Evolutionary conservation across 2,329 filamentous ascomycete species (phyloP), one percentile per base, ranked within the genome.

Genomic region (Pseudogymnoascus sp.): DNA sequence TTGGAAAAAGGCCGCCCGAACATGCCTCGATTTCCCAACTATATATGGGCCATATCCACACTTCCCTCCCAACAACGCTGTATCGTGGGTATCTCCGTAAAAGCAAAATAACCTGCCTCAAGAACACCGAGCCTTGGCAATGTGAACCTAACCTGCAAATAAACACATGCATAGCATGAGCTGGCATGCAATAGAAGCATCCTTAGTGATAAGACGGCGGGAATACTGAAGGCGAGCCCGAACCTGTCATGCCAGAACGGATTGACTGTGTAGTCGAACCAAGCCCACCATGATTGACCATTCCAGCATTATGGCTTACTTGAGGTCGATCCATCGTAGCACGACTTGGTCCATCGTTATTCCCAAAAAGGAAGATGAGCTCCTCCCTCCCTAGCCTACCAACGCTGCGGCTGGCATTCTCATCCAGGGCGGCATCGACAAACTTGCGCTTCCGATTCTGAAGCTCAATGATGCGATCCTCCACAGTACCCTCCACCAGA

Each of bases 381-480:
- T 95, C 89, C 34, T 77, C 77, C 1, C 80, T 75, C 60, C 80
- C 82, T 11, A 96, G 78, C 39, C 89, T 79, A 6, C 84, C 83
- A 59, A 95, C 78, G 62, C 79, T 83, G 69, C 83, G 82, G 34
- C 81, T 81, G 38, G 85, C 87, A 25, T 82, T 81, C 73, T 95
- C 90, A 67, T 94, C 89, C 20, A 97, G 79, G 1, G 91, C 92
- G 8, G 84, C 81, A 63, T 90, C 86, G 37, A 96, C 90, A 37
- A 95, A 77, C 43, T 82, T 79, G 20, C 88, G 83, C 77, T 96
- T 97, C 72, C 83, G 79, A 59, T 92, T 83, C 71, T 96, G 91
- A 14, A 96, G 76, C 22, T 79, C 79, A 32, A 93, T 77, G 65
- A 97, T 96, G 6, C 91, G 84, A 70, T 96, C 91, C 72, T 97